Conservation (phyloP, 441 rosid species). For the Kokia cookei region DNA sequence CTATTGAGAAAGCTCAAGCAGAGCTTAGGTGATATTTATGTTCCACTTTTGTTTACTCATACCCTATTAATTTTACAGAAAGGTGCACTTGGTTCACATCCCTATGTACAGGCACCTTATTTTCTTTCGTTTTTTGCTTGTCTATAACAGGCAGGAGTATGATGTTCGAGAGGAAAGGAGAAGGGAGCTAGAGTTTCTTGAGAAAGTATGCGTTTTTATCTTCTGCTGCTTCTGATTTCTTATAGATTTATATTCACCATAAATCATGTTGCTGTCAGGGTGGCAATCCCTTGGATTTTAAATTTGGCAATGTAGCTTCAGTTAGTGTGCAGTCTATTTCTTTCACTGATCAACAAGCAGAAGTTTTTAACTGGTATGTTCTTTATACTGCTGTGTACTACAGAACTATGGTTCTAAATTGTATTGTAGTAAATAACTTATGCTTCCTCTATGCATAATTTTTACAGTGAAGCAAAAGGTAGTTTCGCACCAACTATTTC, state of each 20-base stretch:
- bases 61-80: neutral
- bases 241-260: constrained; percentile 4
- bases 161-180: constrained; percentile 96
- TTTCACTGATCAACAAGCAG: constrained; percentile 72
- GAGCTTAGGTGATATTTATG: constrained; percentile 68
- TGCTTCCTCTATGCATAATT: constrained; percentile 16
- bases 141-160: constrained; percentile 80
- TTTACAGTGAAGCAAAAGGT: constrained; percentile 87
- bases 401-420: neutral
- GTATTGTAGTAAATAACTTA: constrained; percentile 17
- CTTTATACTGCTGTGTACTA: constrained; percentile 17
- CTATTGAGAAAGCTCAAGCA: constrained; percentile 95
- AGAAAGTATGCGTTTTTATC: constrained; percentile 65
- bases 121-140: constrained; percentile 1
- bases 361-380: constrained; percentile 83
- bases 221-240: constrained; percentile 11
- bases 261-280: constrained; percentile 54
- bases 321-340: constrained; percentile 93
- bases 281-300: constrained; percentile 97
- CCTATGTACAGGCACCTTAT: neutral
- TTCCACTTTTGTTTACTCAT: neutral
- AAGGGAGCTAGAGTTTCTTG: constrained; percentile 93
- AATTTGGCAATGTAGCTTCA: constrained; percentile 69
- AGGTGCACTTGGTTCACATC: neutral
- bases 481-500: constrained; percentile 91